A percentile compares a stretch with the other conserved stretches of the same genome.
These are phyloP conservation scores for Megacollybia marginata DNA, from an alignment of 768 basidiomycete species.

Conservation along the genomic window DNA sequence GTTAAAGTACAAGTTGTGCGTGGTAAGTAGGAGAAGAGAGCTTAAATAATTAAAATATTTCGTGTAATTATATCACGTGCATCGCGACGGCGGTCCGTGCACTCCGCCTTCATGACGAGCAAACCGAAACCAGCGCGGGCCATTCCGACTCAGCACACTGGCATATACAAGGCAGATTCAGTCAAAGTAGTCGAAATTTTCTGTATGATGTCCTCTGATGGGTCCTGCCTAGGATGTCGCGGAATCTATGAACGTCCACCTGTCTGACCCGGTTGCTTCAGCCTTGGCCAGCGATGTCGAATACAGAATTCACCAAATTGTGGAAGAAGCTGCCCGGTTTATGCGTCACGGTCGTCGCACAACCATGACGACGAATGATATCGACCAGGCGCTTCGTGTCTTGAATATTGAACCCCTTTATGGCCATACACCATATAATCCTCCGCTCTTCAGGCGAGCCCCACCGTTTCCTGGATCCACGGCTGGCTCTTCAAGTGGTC, in stretches of 20 bases:
- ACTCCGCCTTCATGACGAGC: not conserved
- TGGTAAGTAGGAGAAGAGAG: too few relatives aligned
- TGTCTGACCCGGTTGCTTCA: conserved; percentile 75
- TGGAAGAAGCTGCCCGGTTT: conserved; percentile 96
- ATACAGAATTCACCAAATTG: conserved; percentile 90
- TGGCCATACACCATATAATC: conserved; percentile 67
- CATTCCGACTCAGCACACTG: conserved; percentile 42
- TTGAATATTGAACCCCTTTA: conserved; percentile 96
- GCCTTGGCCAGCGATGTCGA: conserved; percentile 94
- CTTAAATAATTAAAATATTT: too few relatives aligned
- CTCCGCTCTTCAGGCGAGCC: conserved; percentile 53
- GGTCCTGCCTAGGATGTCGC: conserved; percentile 68
- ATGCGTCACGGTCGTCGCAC: conserved; percentile 92
- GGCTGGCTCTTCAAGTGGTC: conserved; percentile 43
- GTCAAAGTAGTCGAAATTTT: conserved; percentile 38
- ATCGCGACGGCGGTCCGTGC: too few relatives aligned
- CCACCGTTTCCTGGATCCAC: conserved; percentile 34
- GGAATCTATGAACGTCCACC: conserved; percentile 72
- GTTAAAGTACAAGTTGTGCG: too few relatives aligned
- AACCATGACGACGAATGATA: conserved; percentile 83
- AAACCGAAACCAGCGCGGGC: conserved; percentile 34
- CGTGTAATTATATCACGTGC: too few relatives aligned
- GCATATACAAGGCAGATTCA: conserved; percentile 56
- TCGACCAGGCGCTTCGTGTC: conserved; percentile 89
- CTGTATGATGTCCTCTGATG: conserved; percentile 3